Percentiles rank a stretch among this genome's conserved stretches.
These are phyloP conservation scores for Cercophora newfieldiana DNA, from an alignment of 495 filamentous ascomycete species.

Conservation along the genomic window DNA sequence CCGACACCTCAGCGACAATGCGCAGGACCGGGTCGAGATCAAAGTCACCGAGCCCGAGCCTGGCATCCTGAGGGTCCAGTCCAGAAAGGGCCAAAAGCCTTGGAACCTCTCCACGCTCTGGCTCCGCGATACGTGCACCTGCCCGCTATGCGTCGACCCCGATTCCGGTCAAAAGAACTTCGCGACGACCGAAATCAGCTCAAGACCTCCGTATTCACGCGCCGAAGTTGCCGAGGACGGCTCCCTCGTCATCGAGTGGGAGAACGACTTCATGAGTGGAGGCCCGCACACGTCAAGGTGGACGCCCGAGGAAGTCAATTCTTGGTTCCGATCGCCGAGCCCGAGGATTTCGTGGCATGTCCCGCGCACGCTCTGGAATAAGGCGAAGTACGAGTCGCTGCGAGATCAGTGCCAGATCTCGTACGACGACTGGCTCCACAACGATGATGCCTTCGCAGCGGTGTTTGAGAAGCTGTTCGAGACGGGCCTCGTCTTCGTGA, in stretches of 20 bases:
- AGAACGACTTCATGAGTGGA: conserved; percentile 23
- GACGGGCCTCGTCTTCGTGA: conserved; percentile 73
- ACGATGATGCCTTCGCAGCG: conserved; percentile 43
- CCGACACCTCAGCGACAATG: not conserved
- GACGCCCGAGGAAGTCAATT: conserved; percentile 13
- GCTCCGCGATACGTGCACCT: conserved; percentile 77
- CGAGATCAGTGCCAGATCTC: conserved; percentile 41
- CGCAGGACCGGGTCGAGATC: not conserved
- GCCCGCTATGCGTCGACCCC: conserved; percentile 68
- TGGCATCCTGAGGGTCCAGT: not conserved
- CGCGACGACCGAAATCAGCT: conserved; percentile 69
- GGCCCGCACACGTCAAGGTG: conserved; percentile 26
- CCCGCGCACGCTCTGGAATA: conserved; percentile 27
- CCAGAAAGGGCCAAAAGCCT: not conserved
- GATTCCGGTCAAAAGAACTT: conserved; percentile 83
- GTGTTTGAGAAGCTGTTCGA: conserved; percentile 55
- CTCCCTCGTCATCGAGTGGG: conserved; percentile 60
- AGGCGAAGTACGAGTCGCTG: conserved; percentile 38
- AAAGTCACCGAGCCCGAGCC: too few species aligned
- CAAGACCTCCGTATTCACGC: conserved; percentile 43
- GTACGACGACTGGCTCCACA: conserved; percentile 71
- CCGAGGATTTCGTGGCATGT: conserved; percentile 20
- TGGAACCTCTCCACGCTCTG: conserved; percentile 39
- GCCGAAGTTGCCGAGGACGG: conserved; percentile 38
- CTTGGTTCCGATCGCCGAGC: not conserved